These are phyloP conservation scores for Chaetoscypha palmicola DNA, from an alignment of 2,329 filamentous ascomycete genomes.

Conservation along the genomic window DNA sequence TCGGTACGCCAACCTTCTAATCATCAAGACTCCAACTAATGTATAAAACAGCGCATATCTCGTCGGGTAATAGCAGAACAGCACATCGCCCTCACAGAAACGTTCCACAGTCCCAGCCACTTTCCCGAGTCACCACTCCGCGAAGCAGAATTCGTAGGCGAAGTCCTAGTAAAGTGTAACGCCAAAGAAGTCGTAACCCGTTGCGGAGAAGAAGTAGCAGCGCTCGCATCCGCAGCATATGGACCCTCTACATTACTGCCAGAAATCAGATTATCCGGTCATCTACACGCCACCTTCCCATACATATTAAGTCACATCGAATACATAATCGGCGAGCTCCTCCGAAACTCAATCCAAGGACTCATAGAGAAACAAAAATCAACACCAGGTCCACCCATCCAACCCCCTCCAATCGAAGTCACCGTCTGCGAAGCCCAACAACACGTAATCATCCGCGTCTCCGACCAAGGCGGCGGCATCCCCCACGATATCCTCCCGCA, in stretches of 20 bases:
- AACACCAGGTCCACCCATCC: conserved; percentile 16
- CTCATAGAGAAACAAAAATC: conserved; percentile 66
- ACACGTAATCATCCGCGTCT: conserved; percentile 93
- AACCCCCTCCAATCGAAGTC: conserved; percentile 80
- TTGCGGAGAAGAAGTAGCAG: conserved; percentile 69
- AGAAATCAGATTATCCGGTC: conserved; percentile 74
- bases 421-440: conserved; percentile 90
- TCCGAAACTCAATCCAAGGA: conserved; percentile 91
- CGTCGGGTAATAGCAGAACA: conserved; percentile 96
- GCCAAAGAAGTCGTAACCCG: conserved; percentile 82
- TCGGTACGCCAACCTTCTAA: conserved; percentile 52
- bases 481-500: conserved; percentile 77
- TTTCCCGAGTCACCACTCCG: conserved; percentile 63
- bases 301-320: conserved; percentile 95
- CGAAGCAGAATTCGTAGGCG: conserved; percentile 80
- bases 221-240: conserved; percentile 69
- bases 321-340: conserved; percentile 91
- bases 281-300: conserved; percentile 84
- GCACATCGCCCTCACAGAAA: conserved; percentile 89
- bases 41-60: conserved; percentile 65
- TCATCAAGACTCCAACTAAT: conserved; percentile 1
- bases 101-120: conserved; percentile 85
- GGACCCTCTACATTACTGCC: conserved; percentile 66
- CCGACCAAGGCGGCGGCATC: conserved; percentile 90
- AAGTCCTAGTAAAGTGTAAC: conserved; percentile 90